Evolutionary conservation across 345 rosid species (phyloP), one percentile per base, ranked within the genome.

Genomic region (Linum trigynum): DNA sequence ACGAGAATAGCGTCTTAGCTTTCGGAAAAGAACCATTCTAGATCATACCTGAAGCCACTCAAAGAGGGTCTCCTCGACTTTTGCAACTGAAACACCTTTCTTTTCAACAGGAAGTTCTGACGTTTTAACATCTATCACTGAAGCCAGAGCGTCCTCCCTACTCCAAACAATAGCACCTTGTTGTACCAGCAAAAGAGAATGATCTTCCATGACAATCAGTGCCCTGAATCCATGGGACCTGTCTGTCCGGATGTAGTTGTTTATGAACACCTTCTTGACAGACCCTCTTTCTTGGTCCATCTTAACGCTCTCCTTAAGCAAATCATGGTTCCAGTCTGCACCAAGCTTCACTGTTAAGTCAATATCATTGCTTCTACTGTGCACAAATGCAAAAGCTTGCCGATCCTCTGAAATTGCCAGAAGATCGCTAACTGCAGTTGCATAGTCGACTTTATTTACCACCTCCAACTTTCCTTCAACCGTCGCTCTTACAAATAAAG

Each of bases 131-230:
- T 86, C 96, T 72, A 85, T 71, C 67, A 95, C 72, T 72, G 99
- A 95, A 38, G 98, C 98, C 66, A 95, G 84, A 68, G 85, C 86
- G 70, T 95, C 99, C 82, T 95, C 98, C 77, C 99, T 87, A 57
- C 84, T 82, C 99, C 99, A 95, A 62, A 95, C 99, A 73, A 87
- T 78, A 74, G 69, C 86, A 63, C 96, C 96, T 78, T 95, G 99
- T 71, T 95, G 99, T 69, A 91, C 75, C 72, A 95, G 79, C 72
- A 89, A 78, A 39, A 95, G 81, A 45, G 99, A 91, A 80, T 91
- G 98, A 78, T 95, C 98, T 83, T 95, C 99, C 99, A 95, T 87
- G 67, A 91, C 87, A 67, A 95, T 80, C 79, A 91, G 85, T n/a
- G 84, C 96, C 86, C 99, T 84, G 74, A 91, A 95, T 50, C 99